These are phyloP conservation scores for Gossypium arboreum DNA, from an alignment of 345 rosid genomes.

Conservation along the genomic window DNA sequence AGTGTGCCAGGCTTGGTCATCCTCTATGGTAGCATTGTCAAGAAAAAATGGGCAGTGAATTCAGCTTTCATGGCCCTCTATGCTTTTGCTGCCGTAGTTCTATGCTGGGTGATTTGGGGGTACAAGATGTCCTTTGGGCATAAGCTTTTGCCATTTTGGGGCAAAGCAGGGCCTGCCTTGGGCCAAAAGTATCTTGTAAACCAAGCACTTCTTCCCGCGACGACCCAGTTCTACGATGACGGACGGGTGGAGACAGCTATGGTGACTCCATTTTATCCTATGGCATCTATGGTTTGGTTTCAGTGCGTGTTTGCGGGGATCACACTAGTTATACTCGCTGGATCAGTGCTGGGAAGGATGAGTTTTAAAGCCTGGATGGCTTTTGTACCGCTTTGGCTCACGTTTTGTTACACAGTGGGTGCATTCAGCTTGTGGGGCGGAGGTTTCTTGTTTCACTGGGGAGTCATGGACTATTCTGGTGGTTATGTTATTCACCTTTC, in stretches of 20 bases:
- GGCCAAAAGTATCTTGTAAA: constrained; percentile 41
- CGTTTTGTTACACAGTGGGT: constrained; percentile 40
- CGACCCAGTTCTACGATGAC: constrained; percentile 20
- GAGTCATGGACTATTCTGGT: constrained; percentile 50
- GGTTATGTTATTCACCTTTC: constrained; percentile 52
- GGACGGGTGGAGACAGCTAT: constrained; percentile 22
- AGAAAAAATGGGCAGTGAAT: constrained; percentile 47
- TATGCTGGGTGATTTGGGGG: constrained; percentile 47
- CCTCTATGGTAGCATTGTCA: constrained; percentile 47
- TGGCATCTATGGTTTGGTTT: constrained; percentile 52
- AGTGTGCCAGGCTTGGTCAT: constrained; percentile 46
- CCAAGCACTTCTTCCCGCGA: constrained; percentile 30
- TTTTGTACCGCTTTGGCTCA: constrained; percentile 48
- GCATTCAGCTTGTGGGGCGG: constrained; percentile 56
- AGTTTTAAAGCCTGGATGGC: constrained; percentile 50
- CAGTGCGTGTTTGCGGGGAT: constrained; percentile 47
- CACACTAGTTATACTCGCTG: constrained; percentile 33
- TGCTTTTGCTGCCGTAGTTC: constrained; percentile 41
- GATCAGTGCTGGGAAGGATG: constrained; percentile 49
- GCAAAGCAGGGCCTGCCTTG: constrained; percentile 46
- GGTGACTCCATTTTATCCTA: constrained; percentile 33
- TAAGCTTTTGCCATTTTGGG: constrained; percentile 47
- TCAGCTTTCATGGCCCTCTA: constrained; percentile 55
- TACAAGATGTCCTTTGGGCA: constrained; percentile 51
- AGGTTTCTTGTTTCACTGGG: constrained; percentile 54